Conservation (phyloP, 2,329 filamentous ascomycete genomes). For the Aureobasidium uvarum region DNA sequence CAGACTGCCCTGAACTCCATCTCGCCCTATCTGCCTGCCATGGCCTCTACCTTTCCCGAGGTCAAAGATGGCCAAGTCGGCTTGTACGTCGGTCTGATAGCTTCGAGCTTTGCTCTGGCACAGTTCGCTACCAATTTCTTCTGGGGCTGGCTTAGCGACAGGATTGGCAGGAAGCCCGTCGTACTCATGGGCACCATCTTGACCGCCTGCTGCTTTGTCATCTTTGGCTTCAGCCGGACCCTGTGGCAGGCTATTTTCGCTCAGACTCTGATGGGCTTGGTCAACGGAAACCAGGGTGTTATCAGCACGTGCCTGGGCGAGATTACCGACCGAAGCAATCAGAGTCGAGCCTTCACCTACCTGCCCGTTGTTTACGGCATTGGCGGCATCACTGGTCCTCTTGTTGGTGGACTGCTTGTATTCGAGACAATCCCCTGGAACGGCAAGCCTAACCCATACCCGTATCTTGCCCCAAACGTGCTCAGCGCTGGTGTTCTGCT, state of each 20-base stretch:
- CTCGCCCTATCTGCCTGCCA: conserved; percentile 88
- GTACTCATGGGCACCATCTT: conserved; percentile 79
- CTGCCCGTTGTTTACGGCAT: conserved; percentile 94
- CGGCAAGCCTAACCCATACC: conserved; percentile 60
- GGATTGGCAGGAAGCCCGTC: conserved; percentile 76
- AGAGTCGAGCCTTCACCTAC: conserved; percentile 90
- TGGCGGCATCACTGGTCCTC: conserved; percentile 87
- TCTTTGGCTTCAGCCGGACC: conserved; percentile 80
- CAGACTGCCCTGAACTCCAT: conserved; percentile 98
- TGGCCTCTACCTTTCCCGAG: conserved; percentile 82
- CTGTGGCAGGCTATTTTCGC: conserved; percentile 83
- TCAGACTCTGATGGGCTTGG: conserved; percentile 84
- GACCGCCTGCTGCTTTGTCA: conserved; percentile 75
- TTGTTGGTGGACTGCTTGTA: conserved; percentile 83
- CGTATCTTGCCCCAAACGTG: conserved; percentile 83
- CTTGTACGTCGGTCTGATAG: conserved; percentile 85
- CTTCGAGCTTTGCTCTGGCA: conserved; percentile 86
- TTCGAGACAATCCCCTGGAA: conserved; percentile 59
- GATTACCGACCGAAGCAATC: conserved; percentile 91
- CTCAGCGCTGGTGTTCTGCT: conserved; percentile 70
- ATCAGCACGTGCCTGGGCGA: conserved; percentile 93
- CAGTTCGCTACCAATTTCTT: conserved; percentile 91
- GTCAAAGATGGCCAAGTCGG: conserved; percentile 70
- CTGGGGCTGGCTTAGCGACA: conserved; percentile 82
- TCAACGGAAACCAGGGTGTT: conserved; percentile 93